phyloP scores from a whole-genome alignment of 305 asterid species.

The Solanum hybrid region DNA sequence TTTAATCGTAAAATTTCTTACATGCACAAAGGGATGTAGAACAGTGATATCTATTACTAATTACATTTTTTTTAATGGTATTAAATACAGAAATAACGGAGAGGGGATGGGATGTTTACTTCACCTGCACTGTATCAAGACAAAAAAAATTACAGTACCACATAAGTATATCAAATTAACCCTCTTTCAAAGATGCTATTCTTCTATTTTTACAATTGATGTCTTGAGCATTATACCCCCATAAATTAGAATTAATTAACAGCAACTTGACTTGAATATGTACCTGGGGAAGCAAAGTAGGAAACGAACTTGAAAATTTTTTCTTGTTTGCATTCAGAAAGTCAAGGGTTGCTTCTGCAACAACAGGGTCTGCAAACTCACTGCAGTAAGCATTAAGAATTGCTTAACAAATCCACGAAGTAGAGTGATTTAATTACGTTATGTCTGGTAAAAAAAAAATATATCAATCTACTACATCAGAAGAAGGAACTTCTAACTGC shows the following conservation, averaged over 20 bases:
- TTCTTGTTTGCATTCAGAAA: slow-evolving; percentile 64
- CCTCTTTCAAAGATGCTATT: background rate
- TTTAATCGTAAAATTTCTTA: background rate
- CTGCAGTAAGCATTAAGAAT: slow-evolving; percentile 42
- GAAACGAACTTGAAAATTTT: slow-evolving; percentile 54
- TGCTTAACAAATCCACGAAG: background rate
- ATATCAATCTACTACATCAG: background rate
- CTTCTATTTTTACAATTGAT: background rate
- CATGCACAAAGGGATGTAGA: background rate
- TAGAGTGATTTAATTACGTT: background rate
- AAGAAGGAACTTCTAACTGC: background rate
- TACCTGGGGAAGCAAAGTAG: slow-evolving; percentile 87
- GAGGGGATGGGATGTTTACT: background rate
- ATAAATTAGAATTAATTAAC: background rate
- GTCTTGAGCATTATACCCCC: background rate
- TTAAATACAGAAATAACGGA: background rate
- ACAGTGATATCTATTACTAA: background rate
- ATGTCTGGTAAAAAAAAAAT: background rate
- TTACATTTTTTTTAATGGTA: background rate
- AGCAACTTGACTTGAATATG: background rate
- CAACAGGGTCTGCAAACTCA: slow-evolving; percentile 92
- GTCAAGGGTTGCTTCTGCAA: slow-evolving; percentile 79
- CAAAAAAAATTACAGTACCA: background rate
- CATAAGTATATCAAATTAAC: background rate
- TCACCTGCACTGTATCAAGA: background rate